Evolutionary conservation across 1,139 yeast genomes (phyloP).

Genomic region (Debaryomycetaceae sp.): DNA sequence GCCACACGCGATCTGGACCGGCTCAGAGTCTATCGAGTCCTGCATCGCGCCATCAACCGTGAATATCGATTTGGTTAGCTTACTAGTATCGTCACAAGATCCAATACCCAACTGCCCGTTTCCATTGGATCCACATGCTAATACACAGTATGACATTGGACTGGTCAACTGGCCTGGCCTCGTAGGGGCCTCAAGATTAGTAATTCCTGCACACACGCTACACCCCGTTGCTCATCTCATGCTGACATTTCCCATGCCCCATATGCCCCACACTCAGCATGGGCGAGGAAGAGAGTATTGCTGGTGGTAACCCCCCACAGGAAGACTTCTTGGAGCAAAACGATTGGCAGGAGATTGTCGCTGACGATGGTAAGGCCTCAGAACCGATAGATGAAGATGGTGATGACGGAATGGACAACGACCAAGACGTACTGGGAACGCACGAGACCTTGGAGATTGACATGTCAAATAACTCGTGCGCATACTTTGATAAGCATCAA

Average conservation of each 20-base stretch:
- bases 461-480: constrained; percentile 77
- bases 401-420: constrained; percentile 14
- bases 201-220: too few relatives aligned
- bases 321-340: constrained; percentile 42
- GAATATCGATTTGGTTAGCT: constrained; percentile 17
- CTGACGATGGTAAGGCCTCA: constrained; percentile 19
- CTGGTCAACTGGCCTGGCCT: neutral
- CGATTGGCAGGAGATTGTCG: constrained; percentile 53
- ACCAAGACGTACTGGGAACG: constrained; percentile 13
- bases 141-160: constrained; percentile 16
- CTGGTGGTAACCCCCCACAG: constrained; percentile 8
- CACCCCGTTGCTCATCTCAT: neutral
- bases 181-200: neutral
- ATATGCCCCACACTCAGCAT: neutral
- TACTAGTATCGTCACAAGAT: constrained; percentile 40
- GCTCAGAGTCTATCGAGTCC: constrained; percentile 8
- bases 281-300: neutral
- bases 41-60: constrained; percentile 3
- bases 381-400: constrained; percentile 29
- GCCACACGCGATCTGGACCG: constrained; percentile 51
- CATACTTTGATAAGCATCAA: constrained; percentile 79
- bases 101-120: constrained; percentile 61
- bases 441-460: constrained; percentile 37
- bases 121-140: constrained; percentile 80
- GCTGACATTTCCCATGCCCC: too few relatives aligned